Base-by-base conservation (phyloP, 257 asterid genomes). In the Handroanthus guayacan region DNA sequence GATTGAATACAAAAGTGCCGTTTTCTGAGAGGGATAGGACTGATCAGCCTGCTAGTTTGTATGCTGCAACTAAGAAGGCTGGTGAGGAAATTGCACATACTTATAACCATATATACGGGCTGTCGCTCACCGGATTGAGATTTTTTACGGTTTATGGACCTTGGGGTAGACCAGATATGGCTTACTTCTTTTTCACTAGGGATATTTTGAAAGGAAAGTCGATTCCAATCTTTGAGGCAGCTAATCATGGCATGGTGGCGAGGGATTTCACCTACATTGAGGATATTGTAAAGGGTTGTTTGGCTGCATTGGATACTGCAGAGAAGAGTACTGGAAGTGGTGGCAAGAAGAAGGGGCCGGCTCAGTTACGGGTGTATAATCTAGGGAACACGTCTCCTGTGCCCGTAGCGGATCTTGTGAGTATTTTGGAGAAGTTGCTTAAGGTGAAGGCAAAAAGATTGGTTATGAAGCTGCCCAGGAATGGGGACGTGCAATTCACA, bases 131-230 rank as follows among this genome's bases (percentile, higher is more conserved):
- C 1, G 91, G 93, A 9, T 74, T 89, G 82, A 78, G 93, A 11
- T 86, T 89, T 75, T 89, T 89, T 67, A 89, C 93, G 2, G 93
- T 89, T 58, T 86, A 89, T 75, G 93, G 93, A 54, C 93, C 93
- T 9, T 85, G 90, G 93, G 93, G 93, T 3, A 76, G 93, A 80
- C 93, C 93, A 2, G 93, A 89, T 43, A 88, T 88, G 93, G 93
- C 89, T 0, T 88, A 88, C 51, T 88, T 88, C 87, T 86, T 89
- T 48, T 89, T 89, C 58, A 79, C 88, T 1, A 82, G 73, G 80
- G 92, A 89, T 81, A 80, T 89, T 11, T 76, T 89, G 83, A 85
- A 84, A 74, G 91, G 89, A 57, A 85, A 88, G 79, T 75, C 89
- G 1, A 86, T 89, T 39, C 88, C 88, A 0, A 83, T 89, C 58